phyloP scores from a whole-genome alignment of 768 basidiomycete genomes.

The Hypholoma sublateritium region DNA sequence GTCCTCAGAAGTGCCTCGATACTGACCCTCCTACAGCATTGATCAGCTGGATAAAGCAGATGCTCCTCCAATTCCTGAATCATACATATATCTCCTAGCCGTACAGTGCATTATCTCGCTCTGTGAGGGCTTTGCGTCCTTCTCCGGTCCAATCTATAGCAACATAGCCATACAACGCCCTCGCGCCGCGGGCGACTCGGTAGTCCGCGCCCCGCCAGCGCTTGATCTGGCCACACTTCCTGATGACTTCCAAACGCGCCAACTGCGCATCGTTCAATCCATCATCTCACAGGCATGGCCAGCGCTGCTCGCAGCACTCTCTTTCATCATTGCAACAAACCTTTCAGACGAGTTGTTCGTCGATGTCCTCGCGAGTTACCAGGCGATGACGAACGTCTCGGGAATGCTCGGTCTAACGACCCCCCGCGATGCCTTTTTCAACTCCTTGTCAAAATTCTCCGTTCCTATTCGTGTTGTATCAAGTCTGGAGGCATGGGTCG shows the following conservation, averaged over 20 bases:
- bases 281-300: slow-evolving; percentile 94
- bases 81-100: slow-evolving; percentile 90
- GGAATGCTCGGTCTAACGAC: slow-evolving; percentile 87
- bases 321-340: slow-evolving; percentile 87
- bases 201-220: slow-evolving; percentile 70
- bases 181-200: slow-evolving; percentile 58
- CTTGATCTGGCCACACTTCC: slow-evolving; percentile 62
- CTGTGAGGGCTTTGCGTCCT: slow-evolving; percentile 81
- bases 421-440: slow-evolving; percentile 92
- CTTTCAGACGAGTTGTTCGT: slow-evolving; percentile 91
- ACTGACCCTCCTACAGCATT: slow-evolving; percentile 54
- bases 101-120: slow-evolving; percentile 86
- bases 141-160: slow-evolving; percentile 74
- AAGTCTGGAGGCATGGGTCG: slow-evolving; percentile 60
- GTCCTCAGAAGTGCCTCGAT: not conserved
- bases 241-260: slow-evolving; percentile 47
- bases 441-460: slow-evolving; percentile 84
- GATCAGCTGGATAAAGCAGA: slow-evolving; percentile 99
- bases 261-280: slow-evolving; percentile 63
- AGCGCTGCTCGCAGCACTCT: slow-evolving; percentile 84
- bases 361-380: slow-evolving; percentile 79
- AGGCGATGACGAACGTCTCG: slow-evolving; percentile 83
- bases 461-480: slow-evolving; percentile 91
- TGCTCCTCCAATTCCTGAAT: slow-evolving; percentile 88
- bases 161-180: slow-evolving; percentile 66